These are phyloP conservation scores for Oxyria digyna DNA, from an alignment of 148 eudicot species.

Conservation along the genomic window DNA sequence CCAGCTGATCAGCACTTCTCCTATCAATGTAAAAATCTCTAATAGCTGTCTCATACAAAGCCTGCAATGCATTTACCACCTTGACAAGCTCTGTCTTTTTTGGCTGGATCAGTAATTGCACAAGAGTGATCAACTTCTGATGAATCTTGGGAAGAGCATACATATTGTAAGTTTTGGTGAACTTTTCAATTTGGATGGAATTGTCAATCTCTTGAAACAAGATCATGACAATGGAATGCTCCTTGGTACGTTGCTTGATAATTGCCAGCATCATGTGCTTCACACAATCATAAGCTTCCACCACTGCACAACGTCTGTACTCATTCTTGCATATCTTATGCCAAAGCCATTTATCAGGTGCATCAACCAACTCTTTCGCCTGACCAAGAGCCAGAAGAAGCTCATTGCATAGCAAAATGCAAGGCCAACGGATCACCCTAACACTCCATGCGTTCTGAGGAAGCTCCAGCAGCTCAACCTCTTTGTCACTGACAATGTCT, in stretches of 20 bases:
- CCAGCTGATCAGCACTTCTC: constrained; percentile 40
- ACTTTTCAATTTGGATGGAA: constrained; percentile 51
- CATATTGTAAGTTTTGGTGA: constrained; percentile 68
- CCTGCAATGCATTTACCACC: constrained; percentile 75
- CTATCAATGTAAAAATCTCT: constrained; percentile 58
- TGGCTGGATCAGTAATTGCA: constrained; percentile 36
- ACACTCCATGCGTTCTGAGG: constrained; percentile 86
- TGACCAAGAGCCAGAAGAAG: constrained; percentile 80
- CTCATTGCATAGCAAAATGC: constrained; percentile 84
- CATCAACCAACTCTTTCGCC: constrained; percentile 87
- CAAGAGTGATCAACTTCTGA: constrained; percentile 48
- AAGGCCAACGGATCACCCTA: constrained; percentile 85
- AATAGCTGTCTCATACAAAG: constrained; percentile 59
- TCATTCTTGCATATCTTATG: constrained; percentile 74
- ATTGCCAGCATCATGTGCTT: constrained; percentile 57
- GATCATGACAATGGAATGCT: constrained; percentile 54
- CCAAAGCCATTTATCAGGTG: constrained; percentile 90
- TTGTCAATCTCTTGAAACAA: constrained; percentile 80
- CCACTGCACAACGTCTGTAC: constrained; percentile 79
- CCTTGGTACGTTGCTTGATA: constrained; percentile 41
- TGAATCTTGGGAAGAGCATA: constrained; percentile 55
- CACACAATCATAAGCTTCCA: constrained; percentile 72
- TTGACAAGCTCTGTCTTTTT: constrained; percentile 34
- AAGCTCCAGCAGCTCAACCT: constrained; percentile 79
- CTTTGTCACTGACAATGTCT: constrained; percentile 65